Base-by-base conservation (phyloP, 1,284 basidiomycete species). In the Volvariella volvacea region DNA sequence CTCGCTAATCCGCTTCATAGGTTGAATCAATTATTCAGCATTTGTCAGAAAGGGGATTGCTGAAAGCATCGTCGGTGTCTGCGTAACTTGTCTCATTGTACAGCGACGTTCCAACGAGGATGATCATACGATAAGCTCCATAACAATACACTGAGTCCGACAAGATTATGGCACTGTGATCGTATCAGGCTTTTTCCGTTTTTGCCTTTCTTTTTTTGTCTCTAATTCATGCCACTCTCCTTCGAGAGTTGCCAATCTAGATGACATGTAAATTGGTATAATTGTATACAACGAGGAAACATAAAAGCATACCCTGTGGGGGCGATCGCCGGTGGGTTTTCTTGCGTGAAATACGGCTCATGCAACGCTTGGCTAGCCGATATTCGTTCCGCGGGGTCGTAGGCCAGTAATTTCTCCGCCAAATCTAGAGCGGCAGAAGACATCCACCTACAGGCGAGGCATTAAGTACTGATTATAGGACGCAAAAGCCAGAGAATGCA, bases 211-310 rank as follows among this genome's bases (percentile, higher is more conserved):
- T 45, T 83, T 71, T 64, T 93, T 93, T 22, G 87, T 85, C 60
- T 95, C 92, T 48, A 90, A 73, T 61, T 96, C 92, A 61, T 96
- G 92, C 92, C 92, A 96, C 61, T 96, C 93, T 33, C 93, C 92
- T 62, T 89, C 80, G 28, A 89, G 66, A n/a, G 73, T 78, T 9
- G 78, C 73, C 49, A 89, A 65, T 36, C 89, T 91, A 54, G 16
- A 43, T n/a, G n/a, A 41, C 41, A 45, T 39, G 10, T 47, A 36
- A 40, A 33, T 40, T 44, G 33, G 41, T 25, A 44, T 34, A 37
- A 16, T 16, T 14, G 14, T 40, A n/a, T 22, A 41, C 22, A 34
- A 47, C 2, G 31, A 43, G 48, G 16, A 8, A 36, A 20, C 44
- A 12, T 20, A 31, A 33, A 21, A 9, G 75, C 88, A 47, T 61